phyloP scores from a whole-genome alignment of 1,139 yeast genomes.

The Scheffersomyces stambukii region DNA sequence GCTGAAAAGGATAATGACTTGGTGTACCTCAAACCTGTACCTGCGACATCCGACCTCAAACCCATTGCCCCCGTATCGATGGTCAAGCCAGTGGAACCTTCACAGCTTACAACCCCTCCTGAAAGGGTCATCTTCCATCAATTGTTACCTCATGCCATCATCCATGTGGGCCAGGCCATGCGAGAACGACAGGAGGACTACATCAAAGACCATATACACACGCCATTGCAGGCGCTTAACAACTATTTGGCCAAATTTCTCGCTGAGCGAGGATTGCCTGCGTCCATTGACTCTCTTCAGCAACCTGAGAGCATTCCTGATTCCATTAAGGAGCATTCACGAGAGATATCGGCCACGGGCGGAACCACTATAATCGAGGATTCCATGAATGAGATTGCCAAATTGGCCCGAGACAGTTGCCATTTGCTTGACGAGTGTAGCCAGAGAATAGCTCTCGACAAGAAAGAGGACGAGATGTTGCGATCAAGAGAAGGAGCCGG shows the following conservation, averaged over 20 bases:
- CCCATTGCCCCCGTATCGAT: conserved; percentile 48
- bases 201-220: conserved; percentile 45
- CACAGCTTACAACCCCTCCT: conserved; percentile 17
- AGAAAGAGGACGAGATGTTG: conserved; percentile 51
- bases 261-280: conserved; percentile 49
- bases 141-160: conserved; percentile 61
- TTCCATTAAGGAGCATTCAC: conserved; percentile 50
- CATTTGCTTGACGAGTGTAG: conserved; percentile 41
- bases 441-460: conserved; percentile 47
- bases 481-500: conserved; percentile 43
- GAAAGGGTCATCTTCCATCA: conserved; percentile 44
- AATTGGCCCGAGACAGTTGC: conserved; percentile 35
- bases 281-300: conserved; percentile 59
- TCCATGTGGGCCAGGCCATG: conserved; percentile 67
- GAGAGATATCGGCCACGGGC: conserved; percentile 52
- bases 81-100: conserved; percentile 48
- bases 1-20: conserved; percentile 80
- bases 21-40: conserved; percentile 67
- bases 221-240: conserved; percentile 51
- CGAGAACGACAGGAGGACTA: conserved; percentile 61
- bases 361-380: conserved; percentile 44
- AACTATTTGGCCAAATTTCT: conserved; percentile 43
- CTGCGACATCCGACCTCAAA: conserved; percentile 39
- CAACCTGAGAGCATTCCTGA: conserved; percentile 63
- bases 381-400: conserved; percentile 43